Base-by-base conservation (phyloP, 345 rosid genomes). In the Citrus sp. region DNA sequence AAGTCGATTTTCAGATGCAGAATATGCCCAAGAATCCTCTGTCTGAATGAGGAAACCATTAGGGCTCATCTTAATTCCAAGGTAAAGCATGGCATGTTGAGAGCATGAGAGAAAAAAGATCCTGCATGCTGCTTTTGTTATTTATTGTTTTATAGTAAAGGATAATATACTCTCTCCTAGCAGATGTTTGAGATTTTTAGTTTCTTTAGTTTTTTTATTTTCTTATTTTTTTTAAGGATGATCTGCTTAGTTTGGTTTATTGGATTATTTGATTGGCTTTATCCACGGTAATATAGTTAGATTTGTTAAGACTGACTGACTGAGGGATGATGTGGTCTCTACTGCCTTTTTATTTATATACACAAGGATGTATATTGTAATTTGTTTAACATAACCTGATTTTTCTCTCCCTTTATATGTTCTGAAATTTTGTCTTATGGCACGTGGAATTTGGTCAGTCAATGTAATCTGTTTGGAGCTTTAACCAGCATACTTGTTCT, bases 1-100 rank as follows among this genome's bases (percentile, higher is more conserved):
- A 92, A 96, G 79, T 89, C 96, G 0, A 93, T 91, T 80, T 94
- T 84, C 79, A 92, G 84, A 85, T 96, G 99, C 90, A 87, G 90
- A 86, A 84, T 92, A 64, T 96, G 98, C 79, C 98, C 98, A 30
- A 80, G 82, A 24, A 79, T 81, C 63, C 70, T 96, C 81, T 96
- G 97, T 78, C 79, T 96, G 86, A 90, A 87, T n/a, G 92, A 92
- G 83, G 87, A 73, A 70, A 77, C 92, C n/a, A 75, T 88, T 87
- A 88, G 83, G 84, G 84, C 86, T 70, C 99, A 94, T 83, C 83
- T 92, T 82, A 84, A 85, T 72, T 96, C 99, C 79, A 94, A 91
- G 97, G 99, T 92, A 82, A 70, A 35, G 42, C 19, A 19, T 59
- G 28, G 8, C 72, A 35, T 56, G 27, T 65, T 72, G 37, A 8